Evolutionary conservation across 495 filamentous ascomycete genomes (phyloP).

Genomic region (Penicillium waksmanii): DNA sequence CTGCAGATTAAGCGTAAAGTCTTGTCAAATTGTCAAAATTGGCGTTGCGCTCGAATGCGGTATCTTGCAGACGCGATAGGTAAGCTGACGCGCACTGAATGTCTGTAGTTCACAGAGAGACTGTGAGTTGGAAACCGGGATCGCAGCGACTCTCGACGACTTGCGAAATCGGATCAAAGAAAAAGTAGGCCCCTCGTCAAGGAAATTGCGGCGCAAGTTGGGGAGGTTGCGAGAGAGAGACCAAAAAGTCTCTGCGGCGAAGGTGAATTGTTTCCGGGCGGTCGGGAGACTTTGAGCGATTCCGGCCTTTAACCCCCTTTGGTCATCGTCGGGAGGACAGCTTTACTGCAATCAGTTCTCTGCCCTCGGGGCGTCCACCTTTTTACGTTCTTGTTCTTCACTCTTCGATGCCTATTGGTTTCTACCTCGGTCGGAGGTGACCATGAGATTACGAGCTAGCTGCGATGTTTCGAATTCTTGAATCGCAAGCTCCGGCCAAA

Average conservation of each 20-base stretch:
- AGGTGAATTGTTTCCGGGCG: slow-evolving; percentile 27
- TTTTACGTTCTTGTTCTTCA: slow-evolving; percentile 5
- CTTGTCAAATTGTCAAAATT: slow-evolving; percentile 10
- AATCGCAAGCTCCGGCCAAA: slow-evolving; percentile 86
- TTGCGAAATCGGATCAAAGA: slow-evolving; percentile 1
- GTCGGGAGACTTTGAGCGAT: slow-evolving; percentile 26
- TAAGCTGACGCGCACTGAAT: not conserved
- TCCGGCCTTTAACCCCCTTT: slow-evolving; percentile 26
- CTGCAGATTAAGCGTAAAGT: slow-evolving; percentile 12
- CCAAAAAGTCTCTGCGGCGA: slow-evolving; percentile 27
- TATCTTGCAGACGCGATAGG: slow-evolving; percentile 3
- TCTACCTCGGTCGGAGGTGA: slow-evolving; percentile 41
- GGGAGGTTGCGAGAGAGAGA: slow-evolving; percentile 7
- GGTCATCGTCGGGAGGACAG: slow-evolving; percentile 23
- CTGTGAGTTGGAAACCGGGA: not conserved
- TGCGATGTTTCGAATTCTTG: slow-evolving; percentile 85
- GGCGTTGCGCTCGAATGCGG: slow-evolving; percentile 21
- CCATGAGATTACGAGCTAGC: slow-evolving; percentile 47
- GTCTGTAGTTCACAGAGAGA: not conserved
- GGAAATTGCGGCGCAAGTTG: slow-evolving; percentile 23
- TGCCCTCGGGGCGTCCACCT: slow-evolving; percentile 7
- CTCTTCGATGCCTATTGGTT: slow-evolving; percentile 38
- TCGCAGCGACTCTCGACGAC: slow-evolving; percentile 3
- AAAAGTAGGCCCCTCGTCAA: slow-evolving; percentile 20
- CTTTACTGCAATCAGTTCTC: slow-evolving; percentile 28